Evolutionary conservation across 1,139 yeast genomes (phyloP), one percentile per base, ranked within the genome.

Genomic region (Groenewaldozyma auringiensis): DNA sequence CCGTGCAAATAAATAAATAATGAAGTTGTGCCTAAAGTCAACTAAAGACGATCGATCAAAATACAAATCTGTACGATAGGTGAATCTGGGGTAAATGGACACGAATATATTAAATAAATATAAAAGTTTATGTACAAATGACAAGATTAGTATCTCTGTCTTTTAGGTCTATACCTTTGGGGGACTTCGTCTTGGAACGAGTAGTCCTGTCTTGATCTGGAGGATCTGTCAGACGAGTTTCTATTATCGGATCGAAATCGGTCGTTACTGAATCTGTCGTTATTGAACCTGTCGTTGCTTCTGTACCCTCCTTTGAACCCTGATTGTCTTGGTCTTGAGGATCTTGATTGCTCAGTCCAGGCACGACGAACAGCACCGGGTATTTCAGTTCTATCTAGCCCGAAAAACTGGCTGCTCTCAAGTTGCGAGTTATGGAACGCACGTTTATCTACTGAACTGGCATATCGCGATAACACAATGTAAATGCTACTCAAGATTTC

Each of bases 271-370:
- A 11, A 11, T 25, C 9, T 11, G 9, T 11, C 29, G 9, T 11
- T 25, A 8, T 6, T 8, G 6, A 6, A 6, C 11, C 29, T 11
- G 11, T 25, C 6, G 6, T 6, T 8, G 6, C 29, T 11, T 25
- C 29, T 11, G 11, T 25, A 25, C 29, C 29, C 29, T 8, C 29
- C 29, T 8, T 25, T 8, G 11, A 6, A 8, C 11, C 11, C 11
- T 6, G 29, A 25, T 25, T 25, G 29, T 25, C 29, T 6, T n/a
- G n/a, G 39, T n/a, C 43, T 40, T 2, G 34, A n/a, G 14, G 44
- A 35, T n/a, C n/a, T n/a, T n/a, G n/a, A n/a, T n/a, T n/a, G n/a
- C 11, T 25, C 9, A 25, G 29, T 25, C 55, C 55, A 52, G 18
- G 44, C 14, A 17, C 37, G 39, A 6, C 47, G 47, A 2, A 46